Conservation (phyloP, 2,329 filamentous ascomycete species). For the Diaporthe batatas region DNA sequence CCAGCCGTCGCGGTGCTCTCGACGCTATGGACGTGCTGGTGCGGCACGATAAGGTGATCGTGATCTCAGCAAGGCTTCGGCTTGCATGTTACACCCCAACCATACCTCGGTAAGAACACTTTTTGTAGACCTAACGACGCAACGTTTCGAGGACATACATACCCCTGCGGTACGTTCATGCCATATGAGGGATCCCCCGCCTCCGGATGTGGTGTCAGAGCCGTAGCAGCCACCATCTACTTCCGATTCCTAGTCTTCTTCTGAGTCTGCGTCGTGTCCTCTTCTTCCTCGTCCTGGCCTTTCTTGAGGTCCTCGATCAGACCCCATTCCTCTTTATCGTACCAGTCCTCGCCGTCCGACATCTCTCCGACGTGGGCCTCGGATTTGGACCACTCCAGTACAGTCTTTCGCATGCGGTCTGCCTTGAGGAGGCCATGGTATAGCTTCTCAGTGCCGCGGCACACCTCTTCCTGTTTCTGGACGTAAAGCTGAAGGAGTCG, state of each 20-base stretch:
- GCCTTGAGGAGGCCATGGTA: slow-evolving; percentile 80
- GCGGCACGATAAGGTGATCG: neutral
- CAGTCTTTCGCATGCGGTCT: slow-evolving; percentile 77
- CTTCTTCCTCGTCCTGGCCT: slow-evolving; percentile 85
- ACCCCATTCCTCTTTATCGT: slow-evolving; percentile 84
- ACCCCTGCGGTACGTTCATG: neutral
- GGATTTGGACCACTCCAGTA: slow-evolving; percentile 82
- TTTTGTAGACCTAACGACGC: neutral
- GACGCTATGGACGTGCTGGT: neutral
- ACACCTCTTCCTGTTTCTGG: slow-evolving; percentile 88
- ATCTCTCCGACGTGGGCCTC: slow-evolving; percentile 83
- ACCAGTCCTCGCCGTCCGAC: slow-evolving; percentile 92
- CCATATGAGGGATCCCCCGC: too few species aligned
- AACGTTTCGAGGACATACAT: neutral
- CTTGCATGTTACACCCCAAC: too few species aligned
- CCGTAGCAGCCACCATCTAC: slow-evolving; percentile 46
- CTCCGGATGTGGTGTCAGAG: neutral
- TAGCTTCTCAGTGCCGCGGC: slow-evolving; percentile 76
- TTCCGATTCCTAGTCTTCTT: slow-evolving; percentile 73
- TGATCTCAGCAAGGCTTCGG: neutral
- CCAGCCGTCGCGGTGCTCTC: neutral
- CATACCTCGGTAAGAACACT: neutral
- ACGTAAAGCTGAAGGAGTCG: slow-evolving; percentile 81
- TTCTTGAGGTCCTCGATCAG: slow-evolving; percentile 82
- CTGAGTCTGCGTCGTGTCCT: slow-evolving; percentile 72